Conservation (phyloP, 2,329 filamentous ascomycete genomes). For the Aspergillus fijiensis region DNA sequence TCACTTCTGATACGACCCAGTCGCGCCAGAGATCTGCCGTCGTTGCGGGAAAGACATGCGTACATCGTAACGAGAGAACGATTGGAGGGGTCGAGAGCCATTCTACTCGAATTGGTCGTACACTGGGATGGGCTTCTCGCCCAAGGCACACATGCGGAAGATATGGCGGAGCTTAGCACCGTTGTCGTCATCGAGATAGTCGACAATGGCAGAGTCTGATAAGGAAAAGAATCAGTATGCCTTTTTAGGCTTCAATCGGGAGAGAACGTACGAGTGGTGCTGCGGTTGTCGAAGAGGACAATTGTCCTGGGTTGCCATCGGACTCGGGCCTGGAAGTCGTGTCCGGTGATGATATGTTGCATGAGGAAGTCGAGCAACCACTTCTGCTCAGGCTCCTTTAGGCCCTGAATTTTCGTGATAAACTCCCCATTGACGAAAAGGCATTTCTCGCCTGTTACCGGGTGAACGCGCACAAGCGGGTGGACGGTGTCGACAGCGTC, state of each 20-base stretch:
- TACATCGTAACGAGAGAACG: background rate
- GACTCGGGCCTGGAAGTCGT: slow-evolving; percentile 51
- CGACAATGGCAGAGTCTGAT: slow-evolving; percentile 52
- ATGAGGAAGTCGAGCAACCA: slow-evolving; percentile 50
- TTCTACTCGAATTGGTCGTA: slow-evolving; percentile 34
- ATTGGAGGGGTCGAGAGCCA: background rate
- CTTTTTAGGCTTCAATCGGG: slow-evolving; percentile 15
- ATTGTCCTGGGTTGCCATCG: slow-evolving; percentile 52
- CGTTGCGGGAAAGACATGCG: background rate
- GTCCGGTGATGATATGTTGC: slow-evolving; percentile 48
- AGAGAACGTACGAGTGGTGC: slow-evolving; percentile 44
- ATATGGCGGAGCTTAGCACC: slow-evolving; percentile 50
- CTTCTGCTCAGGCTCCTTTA: slow-evolving; percentile 49
- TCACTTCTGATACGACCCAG: background rate
- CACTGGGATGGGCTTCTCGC: slow-evolving; percentile 51
- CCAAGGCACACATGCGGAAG: slow-evolving; percentile 52
- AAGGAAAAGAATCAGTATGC: background rate
- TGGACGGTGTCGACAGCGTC: slow-evolving; percentile 48
- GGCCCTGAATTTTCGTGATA: slow-evolving; percentile 48
- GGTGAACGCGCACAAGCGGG: slow-evolving; percentile 49
- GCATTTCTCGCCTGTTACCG: slow-evolving; percentile 50
- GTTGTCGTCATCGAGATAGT: slow-evolving; percentile 49
- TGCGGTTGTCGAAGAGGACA: slow-evolving; percentile 53
- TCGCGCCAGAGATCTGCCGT: background rate
- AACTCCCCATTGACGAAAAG: slow-evolving; percentile 52